A percentile compares a stretch with the other conserved stretches of the same genome.
Conservation (phyloP, 306 rosid genomes). For the Benincasa hispida region DNA sequence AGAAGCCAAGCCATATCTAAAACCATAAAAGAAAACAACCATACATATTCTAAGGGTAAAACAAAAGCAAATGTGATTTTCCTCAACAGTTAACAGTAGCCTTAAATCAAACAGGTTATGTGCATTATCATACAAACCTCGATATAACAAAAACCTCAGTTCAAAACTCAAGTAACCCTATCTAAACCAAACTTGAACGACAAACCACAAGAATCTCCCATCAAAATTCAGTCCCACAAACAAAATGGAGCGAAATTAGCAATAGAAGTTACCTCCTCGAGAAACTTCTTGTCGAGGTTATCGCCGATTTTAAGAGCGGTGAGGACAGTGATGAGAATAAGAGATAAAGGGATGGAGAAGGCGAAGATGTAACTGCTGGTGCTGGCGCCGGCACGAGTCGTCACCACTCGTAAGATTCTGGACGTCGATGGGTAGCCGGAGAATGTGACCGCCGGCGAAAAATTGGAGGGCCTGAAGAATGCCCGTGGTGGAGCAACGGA, state of each 20-base stretch:
- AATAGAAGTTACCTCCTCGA: conserved; percentile 48
- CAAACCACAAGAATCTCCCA: neutral
- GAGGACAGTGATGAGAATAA: conserved; percentile 43
- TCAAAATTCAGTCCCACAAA: conserved; percentile 1
- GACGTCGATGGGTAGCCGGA: neutral
- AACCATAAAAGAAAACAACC: neutral
- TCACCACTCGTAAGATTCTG: conserved; percentile 18
- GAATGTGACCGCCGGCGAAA: conserved; percentile 11
- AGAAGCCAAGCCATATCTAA: neutral
- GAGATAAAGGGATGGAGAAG: conserved; percentile 51
- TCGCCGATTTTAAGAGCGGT: conserved; percentile 46
- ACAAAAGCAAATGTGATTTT: no score
- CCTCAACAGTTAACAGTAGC: neutral
- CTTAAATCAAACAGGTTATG: neutral
- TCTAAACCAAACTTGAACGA: neutral
- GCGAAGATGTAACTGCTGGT: conserved; percentile 42
- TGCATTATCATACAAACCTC: neutral
- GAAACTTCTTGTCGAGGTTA: conserved; percentile 54
- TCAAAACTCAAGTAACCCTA: neutral
- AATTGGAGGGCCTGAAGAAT: conserved; percentile 10
- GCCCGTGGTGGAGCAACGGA: conserved; percentile 8
- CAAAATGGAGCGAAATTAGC: neutral
- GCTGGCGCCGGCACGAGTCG: conserved; percentile 55
- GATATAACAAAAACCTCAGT: neutral
- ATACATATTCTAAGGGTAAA: neutral